Base-by-base conservation (phyloP, 257 asterid genomes). In the Vinca minor region DNA sequence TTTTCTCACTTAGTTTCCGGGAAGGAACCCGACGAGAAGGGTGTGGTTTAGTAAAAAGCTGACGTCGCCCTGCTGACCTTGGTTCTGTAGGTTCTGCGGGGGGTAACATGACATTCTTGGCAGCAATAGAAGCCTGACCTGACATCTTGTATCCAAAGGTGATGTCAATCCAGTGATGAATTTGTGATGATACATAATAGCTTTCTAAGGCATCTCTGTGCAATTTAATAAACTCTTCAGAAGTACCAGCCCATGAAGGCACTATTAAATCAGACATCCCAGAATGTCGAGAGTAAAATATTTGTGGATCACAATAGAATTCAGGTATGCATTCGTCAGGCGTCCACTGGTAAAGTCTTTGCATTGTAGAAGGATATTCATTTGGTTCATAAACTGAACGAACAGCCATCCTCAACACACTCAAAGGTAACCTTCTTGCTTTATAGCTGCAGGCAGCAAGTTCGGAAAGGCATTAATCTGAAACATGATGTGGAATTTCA, bases 251-350 rank as follows among this genome's bases (percentile, higher is more conserved):
- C 98, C 98, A 89, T 59, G 84, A 78, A 69, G 98, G 98, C 70
- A 92, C 89, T 21, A 89, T 80, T 78, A 92, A 84, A 79, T 92
- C 91, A 48, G 96, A 86, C 98, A 92, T 92, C 72, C 98, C 96
- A 66, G 94, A 62, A 72, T 89, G 96, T 45, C 77, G 47, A 64
- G 98, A 92, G 80, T 73, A 75, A 80, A 85, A 92, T 75, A 92
- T 75, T 65, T 71, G 87, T 14, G 98, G 87, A 72, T 89, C 95
- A 80, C 91, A 85, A 74, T 84, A 92, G 77, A 92, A 92, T 67
- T 92, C 98, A 17, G 98, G 97, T 71, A 92, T 92, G 77, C 98
- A 92, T 81, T 92, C 97, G 42, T 92, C 98, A 63, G 98, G 98
- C 56, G 97, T 92, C 98, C 98, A 92, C 50, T 87, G 95, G 71